phyloP scores from a whole-genome alignment of 2,329 filamentous ascomycete genomes.

The Tolypocladium amazonense region DNA sequence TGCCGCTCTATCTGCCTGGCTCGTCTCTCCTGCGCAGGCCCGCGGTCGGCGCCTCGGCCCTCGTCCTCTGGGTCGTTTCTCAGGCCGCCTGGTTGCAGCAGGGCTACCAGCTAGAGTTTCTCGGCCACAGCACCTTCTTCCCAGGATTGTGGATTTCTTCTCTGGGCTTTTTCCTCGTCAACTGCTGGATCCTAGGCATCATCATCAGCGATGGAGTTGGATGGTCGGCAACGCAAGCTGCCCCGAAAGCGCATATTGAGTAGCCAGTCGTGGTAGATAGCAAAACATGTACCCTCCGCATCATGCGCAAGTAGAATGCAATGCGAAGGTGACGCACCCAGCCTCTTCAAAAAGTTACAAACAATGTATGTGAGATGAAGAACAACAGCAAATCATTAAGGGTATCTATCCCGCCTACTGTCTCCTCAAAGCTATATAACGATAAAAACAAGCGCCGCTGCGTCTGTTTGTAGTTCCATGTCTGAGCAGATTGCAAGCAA shows the following conservation, averaged over 20 bases:
- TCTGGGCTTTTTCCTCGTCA: conserved; percentile 71
- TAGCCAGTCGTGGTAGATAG: conserved; percentile 1
- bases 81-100: conserved; percentile 72
- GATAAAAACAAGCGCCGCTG: background rate
- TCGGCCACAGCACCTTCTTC: conserved; percentile 74
- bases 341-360: background rate
- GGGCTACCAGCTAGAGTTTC: conserved; percentile 65
- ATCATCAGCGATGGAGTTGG: conserved; percentile 55
- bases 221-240: background rate
- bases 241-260: conserved; percentile 12
- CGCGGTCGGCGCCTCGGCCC: conserved; percentile 51
- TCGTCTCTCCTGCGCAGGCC: conserved; percentile 60
- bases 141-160: conserved; percentile 73
- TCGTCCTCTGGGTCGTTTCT: conserved; percentile 61
- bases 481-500: background rate
- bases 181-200: conserved; percentile 77
- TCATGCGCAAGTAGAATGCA: too few relatives aligned
- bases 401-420: conserved; percentile 8
- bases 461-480: background rate
- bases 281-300: background rate
- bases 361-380: background rate
- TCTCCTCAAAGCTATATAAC: background rate
- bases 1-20: conserved; percentile 78
- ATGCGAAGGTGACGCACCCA: too few relatives aligned
- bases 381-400: conserved; percentile 5